Conservation (phyloP, 177 flowering plant species). For the Vitis hybrid region DNA sequence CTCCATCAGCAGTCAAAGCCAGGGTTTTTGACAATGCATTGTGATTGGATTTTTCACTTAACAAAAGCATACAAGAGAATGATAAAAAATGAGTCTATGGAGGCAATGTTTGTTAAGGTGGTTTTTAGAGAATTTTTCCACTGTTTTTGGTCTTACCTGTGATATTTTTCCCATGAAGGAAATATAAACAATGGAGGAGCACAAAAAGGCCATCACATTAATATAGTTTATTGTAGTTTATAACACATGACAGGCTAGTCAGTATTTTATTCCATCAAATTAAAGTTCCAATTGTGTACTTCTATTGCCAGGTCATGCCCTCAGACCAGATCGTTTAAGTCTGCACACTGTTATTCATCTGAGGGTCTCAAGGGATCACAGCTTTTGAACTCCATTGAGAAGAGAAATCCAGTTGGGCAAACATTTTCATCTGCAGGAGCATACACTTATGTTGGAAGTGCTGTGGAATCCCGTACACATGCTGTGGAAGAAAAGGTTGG, state of each 20-base stretch:
- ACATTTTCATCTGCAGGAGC: constrained; percentile 32
- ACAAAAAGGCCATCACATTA: no score
- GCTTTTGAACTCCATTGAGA: constrained; percentile 16
- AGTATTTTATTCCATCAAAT: background rate
- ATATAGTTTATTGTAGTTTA: background rate
- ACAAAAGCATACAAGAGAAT: no score
- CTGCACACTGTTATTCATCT: constrained; percentile 11
- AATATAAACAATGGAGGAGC: no score
- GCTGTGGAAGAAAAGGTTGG: constrained; percentile 73
- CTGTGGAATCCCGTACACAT: constrained; percentile 32
- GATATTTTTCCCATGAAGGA: no score
- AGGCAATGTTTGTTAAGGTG: no score
- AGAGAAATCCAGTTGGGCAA: constrained; percentile 28
- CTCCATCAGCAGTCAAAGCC: no score
- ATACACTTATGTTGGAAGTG: constrained; percentile 26
- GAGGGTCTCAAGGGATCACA: constrained; percentile 14
- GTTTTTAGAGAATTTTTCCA: no score
- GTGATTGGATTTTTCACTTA: no score
- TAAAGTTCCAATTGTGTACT: background rate
- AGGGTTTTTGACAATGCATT: no score
- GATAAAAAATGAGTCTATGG: no score
- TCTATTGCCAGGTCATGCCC: constrained; percentile 26
- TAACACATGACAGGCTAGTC: background rate
- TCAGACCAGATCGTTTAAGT: constrained; percentile 10
- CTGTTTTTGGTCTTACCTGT: no score